Evolutionary conservation across 2,329 filamentous ascomycete genomes (phyloP), one percentile per base, ranked within the genome.

Genomic region (Nemania sp.): DNA sequence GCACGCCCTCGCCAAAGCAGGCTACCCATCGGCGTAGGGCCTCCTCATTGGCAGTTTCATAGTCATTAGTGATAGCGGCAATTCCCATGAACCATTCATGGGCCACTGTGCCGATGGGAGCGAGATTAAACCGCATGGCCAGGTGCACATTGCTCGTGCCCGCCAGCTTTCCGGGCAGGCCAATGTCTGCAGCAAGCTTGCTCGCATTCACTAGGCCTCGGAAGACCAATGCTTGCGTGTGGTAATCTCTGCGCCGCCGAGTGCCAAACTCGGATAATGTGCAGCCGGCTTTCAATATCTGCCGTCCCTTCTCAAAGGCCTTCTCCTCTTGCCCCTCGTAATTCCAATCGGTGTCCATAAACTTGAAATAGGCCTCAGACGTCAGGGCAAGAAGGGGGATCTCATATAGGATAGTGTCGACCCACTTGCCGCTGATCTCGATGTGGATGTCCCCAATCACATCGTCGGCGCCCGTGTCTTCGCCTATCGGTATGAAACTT

Each of bases 31-130:
- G 91, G 53, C 84, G 80, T 62, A 99, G 76, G 0, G 91, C 92
- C 60, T 87, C 81, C 70, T 96, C 91, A 31, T 92, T 96, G 3
- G 94, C 92, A 57, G 82, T 79, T 63, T 84, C 81, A 69, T 99
- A 99, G 72, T 97, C 83, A 59, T 90, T 81, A 4, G 88, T 90
- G 63, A 97, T 91, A 33, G 94, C 92, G 1, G 94, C 94, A 59
- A 96, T 93, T 36, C 91, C 92, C 94, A 99, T 99, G 77, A 97
- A 97, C 94, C 94, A 99, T 74, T 99, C 94, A 68, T 99, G 94
- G 0, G 94, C 94, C 2, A 85, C 82, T 0, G 94, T 99, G 5
- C 94, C 94, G 11, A 97, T 83, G 0, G 94, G 91, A 3, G 84
- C 76, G 40, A 97, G 84, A 39, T 84, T 86, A 73, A 96, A 93